Base-by-base conservation (phyloP, 1,284 basidiomycete genomes). In the Ceratobasidium papillatum region DNA sequence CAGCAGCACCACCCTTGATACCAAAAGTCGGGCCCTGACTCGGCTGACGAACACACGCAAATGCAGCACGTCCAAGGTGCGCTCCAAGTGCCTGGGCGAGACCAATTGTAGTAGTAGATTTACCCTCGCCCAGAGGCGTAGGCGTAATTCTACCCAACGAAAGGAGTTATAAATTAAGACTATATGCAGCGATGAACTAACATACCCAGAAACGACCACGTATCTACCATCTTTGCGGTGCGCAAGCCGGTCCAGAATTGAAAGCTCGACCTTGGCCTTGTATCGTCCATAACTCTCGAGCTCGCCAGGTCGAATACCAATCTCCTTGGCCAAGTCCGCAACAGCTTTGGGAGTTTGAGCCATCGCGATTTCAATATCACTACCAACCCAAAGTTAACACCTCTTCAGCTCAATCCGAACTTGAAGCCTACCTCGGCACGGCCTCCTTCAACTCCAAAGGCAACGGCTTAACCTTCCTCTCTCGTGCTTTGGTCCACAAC, bases 1-100 rank as follows among this genome's bases (percentile, higher is more conserved):
- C 97, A 69, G 97, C 97, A 41, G 97, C 98, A 80, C 98, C 98
- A 79, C 97, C 97, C 85, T 99, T 99, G 87, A 99, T 98, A 81
- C 98, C 97, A 81, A 99, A 99, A 0, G 97, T 99, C 36, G 97
- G 97, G 19, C 98, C 97, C 83, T 99, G 97, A 83, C 95, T 97
- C 1, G 97, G 97, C 82, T 99, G 98, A 76, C 97, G 93, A n/a
- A 99, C 96, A 83, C 96, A 98, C 66, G 98, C 98, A 83, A 99
- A 99, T 11, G 95, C 89, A 19, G 94, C 91, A 78, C 97, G 95
- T 77, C 91, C 90, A 45, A 99, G 89, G 81, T 98, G 96, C 62
- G 96, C 97, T 75, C 96, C 96, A 76, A 99, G 89, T 34, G 97
- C 97, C 83, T 99, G 97, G 4, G 95, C 95, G 74, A 99, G 88